Evolutionary conservation across 2,329 filamentous ascomycete genomes (phyloP), one percentile per base, ranked within the genome.

Genomic region (Clonostachys rosea): DNA sequence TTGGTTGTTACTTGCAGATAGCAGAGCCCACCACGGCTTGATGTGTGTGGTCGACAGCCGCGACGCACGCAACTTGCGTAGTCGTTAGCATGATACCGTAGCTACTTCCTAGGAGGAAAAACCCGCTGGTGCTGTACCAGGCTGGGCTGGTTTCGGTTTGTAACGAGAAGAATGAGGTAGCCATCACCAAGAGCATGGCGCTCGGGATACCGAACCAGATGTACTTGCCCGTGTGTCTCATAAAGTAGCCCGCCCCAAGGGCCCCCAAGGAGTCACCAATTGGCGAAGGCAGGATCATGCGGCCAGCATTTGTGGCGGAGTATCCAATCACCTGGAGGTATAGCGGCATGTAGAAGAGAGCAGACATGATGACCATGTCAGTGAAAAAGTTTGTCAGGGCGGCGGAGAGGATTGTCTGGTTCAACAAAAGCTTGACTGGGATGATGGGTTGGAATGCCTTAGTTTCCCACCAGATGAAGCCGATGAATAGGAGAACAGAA

Each of bases 21-120:
- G 89, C 87, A 2, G 87, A 89, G 0, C 91, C 95, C 56, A 95
- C 83, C 45, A 95, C 88, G 5, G 91, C 91, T 64, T 96, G 91
- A 54, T 92, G 81, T 12, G 86, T 76, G 63, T 95, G 90, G 36
- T 88, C 85, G 7, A 95, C 89, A 0, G 90, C 83, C 0, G 87
- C 83, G 44, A 96, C 89, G 53, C 91, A 84, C 0, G 89, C 87
- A 7, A 96, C 76, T 13, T 96, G 73, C 0, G 89, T 94, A 12
- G 87, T 79, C 1, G 90, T 95, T 40, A 96, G 74, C 79, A 91
- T 91, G 44, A 81, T 82, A 42, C 89, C 89, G 56, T 92, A 91
- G 5, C 88, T 86, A 9, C 75, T 67, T 18, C 91, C 91, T 11
- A 81, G 66, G n/a, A 91, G 67, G 54, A 87, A 79, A 52, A 94